phyloP scores from a whole-genome alignment of 192 early-diverging fungal genomes.

The Spinellus fusiger region DNA sequence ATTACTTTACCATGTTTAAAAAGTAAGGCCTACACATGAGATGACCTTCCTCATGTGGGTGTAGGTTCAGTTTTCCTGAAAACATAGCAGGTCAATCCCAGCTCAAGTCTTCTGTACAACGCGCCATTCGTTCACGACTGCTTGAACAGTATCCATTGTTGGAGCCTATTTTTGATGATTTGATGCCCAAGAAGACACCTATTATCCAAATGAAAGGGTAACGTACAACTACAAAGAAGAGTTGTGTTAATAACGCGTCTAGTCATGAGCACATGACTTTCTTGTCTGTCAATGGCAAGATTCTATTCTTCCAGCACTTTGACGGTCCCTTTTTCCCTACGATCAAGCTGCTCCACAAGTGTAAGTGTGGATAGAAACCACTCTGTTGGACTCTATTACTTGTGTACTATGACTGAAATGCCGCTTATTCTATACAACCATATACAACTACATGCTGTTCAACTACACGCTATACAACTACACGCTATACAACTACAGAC shows the following conservation, averaged over 20 bases:
- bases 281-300: conserved; percentile 73
- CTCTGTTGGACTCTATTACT: background rate
- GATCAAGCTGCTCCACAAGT: conserved; percentile 85
- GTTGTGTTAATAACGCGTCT: background rate
- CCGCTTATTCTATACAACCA: too few relatives aligned
- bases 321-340: conserved; percentile 88
- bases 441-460: too few relatives aligned
- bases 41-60: conserved; percentile 7
- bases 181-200: conserved; percentile 94
- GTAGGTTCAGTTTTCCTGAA: conserved; percentile 68
- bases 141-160: conserved; percentile 85
- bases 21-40: background rate
- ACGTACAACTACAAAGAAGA: background rate
- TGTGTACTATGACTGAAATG: background rate
- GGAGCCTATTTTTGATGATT: conserved; percentile 80
- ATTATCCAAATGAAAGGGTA: conserved; percentile 86
- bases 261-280: conserved; percentile 88
- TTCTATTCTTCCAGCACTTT: conserved; percentile 94
- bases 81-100: conserved; percentile 81
- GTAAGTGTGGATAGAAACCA: conserved; percentile 35
- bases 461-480: background rate
- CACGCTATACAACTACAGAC: conserved; percentile 37
- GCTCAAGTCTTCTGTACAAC: conserved; percentile 88
- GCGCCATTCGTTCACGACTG: conserved; percentile 78
- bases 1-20: background rate